phyloP scores from a whole-genome alignment of 106 monocot genomes.

The Dioscorea alata region DNA sequence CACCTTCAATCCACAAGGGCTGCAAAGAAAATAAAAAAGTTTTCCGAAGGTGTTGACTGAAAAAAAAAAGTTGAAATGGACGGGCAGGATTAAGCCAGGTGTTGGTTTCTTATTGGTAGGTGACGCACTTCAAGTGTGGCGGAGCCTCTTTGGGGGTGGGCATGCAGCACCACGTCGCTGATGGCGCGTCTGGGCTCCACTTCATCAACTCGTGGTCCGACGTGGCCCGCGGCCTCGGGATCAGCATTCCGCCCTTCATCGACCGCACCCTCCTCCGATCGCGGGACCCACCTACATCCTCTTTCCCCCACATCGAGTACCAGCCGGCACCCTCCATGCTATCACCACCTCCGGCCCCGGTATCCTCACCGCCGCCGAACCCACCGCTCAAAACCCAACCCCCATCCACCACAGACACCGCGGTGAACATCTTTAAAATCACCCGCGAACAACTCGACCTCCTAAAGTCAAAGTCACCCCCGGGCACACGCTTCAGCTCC shows the following conservation, averaged over 20 bases:
- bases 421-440: constrained; percentile 61
- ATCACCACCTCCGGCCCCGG: neutral
- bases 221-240: constrained; percentile 54
- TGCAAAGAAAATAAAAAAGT: too few species aligned
- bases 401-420: constrained; percentile 15
- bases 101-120: constrained; percentile 20
- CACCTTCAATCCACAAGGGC: too few species aligned
- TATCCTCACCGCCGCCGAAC: neutral
- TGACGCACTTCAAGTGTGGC: constrained; percentile 86
- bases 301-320: constrained; percentile 86
- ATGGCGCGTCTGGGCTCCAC: constrained; percentile 78
- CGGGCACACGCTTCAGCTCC: constrained; percentile 23
- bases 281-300: constrained; percentile 55
- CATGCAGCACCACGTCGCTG: constrained; percentile 93
- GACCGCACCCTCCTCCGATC: constrained; percentile 75
- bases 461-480: constrained; percentile 25
- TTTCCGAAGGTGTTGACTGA: too few species aligned
- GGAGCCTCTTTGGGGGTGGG: constrained; percentile 86
- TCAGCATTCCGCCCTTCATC: constrained; percentile 64
- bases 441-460: constrained; percentile 28
- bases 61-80: too few species aligned
- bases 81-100: too few species aligned
- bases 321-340: constrained; percentile 69
- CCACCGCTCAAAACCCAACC: too few species aligned
- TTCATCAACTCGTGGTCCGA: constrained; percentile 99